These are phyloP conservation scores for Saccharomycopsis javanensis DNA, from an alignment of 805 yeast species.

Conservation along the genomic window DNA sequence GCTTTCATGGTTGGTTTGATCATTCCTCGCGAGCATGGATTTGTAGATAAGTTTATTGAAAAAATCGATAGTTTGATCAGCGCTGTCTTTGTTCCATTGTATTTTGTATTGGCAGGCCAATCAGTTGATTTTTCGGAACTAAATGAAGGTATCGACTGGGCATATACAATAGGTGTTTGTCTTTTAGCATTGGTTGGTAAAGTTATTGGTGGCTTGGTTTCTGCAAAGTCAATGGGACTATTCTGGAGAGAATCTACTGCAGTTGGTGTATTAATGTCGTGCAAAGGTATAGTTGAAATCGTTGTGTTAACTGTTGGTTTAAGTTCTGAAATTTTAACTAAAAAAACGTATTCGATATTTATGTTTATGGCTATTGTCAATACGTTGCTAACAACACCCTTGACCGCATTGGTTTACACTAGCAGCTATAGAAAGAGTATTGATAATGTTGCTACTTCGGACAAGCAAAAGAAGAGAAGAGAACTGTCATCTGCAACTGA, in stretches of 20 bases:
- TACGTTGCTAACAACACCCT: slow-evolving; percentile 72
- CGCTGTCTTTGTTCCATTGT: slow-evolving; percentile 61
- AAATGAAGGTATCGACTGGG: slow-evolving; percentile 67
- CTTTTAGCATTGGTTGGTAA: slow-evolving; percentile 61
- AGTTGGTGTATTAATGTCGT: slow-evolving; percentile 76
- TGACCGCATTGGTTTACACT: slow-evolving; percentile 56
- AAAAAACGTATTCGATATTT: slow-evolving; percentile 67
- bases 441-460: background rate
- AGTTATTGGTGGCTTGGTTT: slow-evolving; percentile 54
- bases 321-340: slow-evolving; percentile 56
- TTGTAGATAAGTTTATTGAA: slow-evolving; percentile 58
- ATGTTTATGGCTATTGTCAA: slow-evolving; percentile 73
- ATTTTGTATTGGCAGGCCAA: slow-evolving; percentile 73
- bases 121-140: slow-evolving; percentile 57
- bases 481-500: background rate
- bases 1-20: slow-evolving; percentile 72
- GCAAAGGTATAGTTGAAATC: slow-evolving; percentile 82
- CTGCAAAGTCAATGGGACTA: slow-evolving; percentile 52
- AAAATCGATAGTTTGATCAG: slow-evolving; percentile 73
- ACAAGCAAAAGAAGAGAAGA: background rate
- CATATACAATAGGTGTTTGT: slow-evolving; percentile 58
- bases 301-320: slow-evolving; percentile 70
- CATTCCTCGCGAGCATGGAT: slow-evolving; percentile 68
- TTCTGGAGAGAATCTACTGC: slow-evolving; percentile 66
- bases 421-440: slow-evolving; percentile 46